Base-by-base conservation (phyloP, 2,329 filamentous ascomycete genomes). In the Colletotrichum magnum region DNA sequence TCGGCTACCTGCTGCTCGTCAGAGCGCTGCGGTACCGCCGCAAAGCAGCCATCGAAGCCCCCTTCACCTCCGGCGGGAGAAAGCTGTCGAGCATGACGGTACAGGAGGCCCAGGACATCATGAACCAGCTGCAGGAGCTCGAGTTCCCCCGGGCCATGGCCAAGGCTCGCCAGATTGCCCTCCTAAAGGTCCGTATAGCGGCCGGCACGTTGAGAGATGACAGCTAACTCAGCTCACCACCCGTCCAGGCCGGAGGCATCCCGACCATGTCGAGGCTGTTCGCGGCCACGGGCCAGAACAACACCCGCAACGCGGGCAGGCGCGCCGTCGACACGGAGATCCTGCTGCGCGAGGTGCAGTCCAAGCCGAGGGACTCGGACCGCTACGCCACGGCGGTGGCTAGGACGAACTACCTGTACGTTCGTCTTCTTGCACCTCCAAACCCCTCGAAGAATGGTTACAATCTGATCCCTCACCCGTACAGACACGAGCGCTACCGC, bases 331-430 rank as follows among this genome's bases (percentile, higher is more conserved):
- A 89, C 73, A 89, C 87, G 0, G 78, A 73, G 9, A 78, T 85
- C 3, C 76, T 89, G 3, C 75, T 89, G 1, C 74, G 78, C 6
- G 87, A 89, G 72, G 81, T 87, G 56, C 75, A 83, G 13, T 76
- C 79, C 9, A 79, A 85, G 58, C 75, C 80, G 5, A 83, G 84
- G 0, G 75, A 80, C 24, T 84, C 84, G 1, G 75, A 79, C 5
- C 82, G 88, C 4, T 78, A 81, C 4, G 77, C 80, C 3, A 79
- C 84, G 13, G 88, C 87, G 2, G 83, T 92, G 52, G 87, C 89
- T 7, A 85, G 90, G 48, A 90, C 90, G 81, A 92, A 92, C 74
- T 92, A 85, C 73, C 79, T 93, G 10, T 60, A 28, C n/a, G 56
- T 32, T 6, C 0, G 16, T 5, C 10, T 39, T 45, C 10, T 6